Conservation (phyloP, 192 early-diverging fungal genomes). For the Coemansia sp. region DNA sequence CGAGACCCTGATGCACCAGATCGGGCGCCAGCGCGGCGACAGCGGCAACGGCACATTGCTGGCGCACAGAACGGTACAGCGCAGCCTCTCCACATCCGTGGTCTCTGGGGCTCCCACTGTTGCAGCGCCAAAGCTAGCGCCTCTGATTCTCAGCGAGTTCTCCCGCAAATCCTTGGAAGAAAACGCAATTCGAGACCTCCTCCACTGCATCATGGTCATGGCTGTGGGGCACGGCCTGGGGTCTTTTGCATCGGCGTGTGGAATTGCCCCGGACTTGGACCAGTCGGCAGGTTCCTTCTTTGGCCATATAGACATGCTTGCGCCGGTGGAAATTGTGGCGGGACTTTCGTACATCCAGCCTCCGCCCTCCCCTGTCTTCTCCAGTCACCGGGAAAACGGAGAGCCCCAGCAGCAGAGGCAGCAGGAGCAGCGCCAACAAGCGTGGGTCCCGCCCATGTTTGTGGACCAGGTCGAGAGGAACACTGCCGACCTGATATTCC, state of each 20-base stretch:
- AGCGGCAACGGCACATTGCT: constrained; percentile 5
- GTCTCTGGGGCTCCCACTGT: constrained; percentile 12
- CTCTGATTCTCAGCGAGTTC: constrained; percentile 10
- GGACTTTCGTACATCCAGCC: constrained; percentile 25
- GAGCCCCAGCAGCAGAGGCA: neutral
- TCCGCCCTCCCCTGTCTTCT: neutral
- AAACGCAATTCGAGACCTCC: constrained; percentile 37
- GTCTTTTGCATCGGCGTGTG: constrained; percentile 35
- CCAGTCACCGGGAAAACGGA: neutral
- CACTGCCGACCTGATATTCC: constrained; percentile 25
- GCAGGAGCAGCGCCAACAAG: neutral
- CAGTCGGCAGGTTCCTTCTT: constrained; percentile 37
- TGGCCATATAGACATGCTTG: constrained; percentile 11
- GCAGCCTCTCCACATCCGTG: constrained; percentile 31
- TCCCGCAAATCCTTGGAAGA: constrained; percentile 36
- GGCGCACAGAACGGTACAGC: constrained; percentile 11
- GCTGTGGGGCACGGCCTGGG: constrained; percentile 45
- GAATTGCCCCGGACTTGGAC: constrained; percentile 41
- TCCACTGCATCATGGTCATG: constrained; percentile 33
- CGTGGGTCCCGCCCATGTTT: constrained; percentile 16
- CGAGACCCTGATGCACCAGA: constrained; percentile 3
- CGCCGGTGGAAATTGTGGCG: constrained; percentile 13
- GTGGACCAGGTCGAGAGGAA: constrained; percentile 33
- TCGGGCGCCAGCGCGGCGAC: constrained; percentile 28
- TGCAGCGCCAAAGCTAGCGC: neutral